Evolutionary conservation across 257 asterid species (phyloP), one percentile per base, ranked within the genome.

Genomic region (Lycium ferocissimum): DNA sequence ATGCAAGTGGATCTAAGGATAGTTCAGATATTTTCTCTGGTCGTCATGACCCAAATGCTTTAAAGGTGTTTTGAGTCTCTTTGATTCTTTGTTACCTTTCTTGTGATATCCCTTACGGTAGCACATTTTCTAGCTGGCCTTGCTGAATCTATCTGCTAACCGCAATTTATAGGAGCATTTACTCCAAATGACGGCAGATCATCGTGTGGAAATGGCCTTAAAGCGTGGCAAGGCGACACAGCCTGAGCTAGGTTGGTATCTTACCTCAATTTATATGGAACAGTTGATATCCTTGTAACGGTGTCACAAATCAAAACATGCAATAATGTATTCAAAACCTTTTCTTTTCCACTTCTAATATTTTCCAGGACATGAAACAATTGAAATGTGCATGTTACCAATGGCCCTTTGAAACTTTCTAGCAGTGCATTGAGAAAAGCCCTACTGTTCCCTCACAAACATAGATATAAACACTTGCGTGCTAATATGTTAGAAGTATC

Each of bases 41-140:
- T 59, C 95, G 95, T 70, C 94, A 89, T 9, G 98, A 96, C 83
- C 89, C 94, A 66, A 93, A 89, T 90, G 96, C 97, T 84, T 88
- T 95, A 71, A 95, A 96, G 98, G 99, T 95, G 79, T 67, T 89
- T 37, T 57, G 15, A n/a, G 33, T 45, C n/a, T 40, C 17, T 84
- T 20, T 71, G 35, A 67, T 26, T 61, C 69, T 20, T 35, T 80
- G 67, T 59, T 73, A 20, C 83, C 38, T 84, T 38, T 49, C 75
- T 84, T 51, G 58, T 61, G 20, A 71, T 61, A 45, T 70, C 4
- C 53, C 26, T 76, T 65, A 53, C 20, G 62, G 14, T 26, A 26
- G 22, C 65, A 53, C 47, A 14, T 76, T 76, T 76, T 14, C 65
- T 76, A 26, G 65, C 53, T 53, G 82, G 47, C 63, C 65, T 53